phyloP scores from a whole-genome alignment of 345 rosid species.

The Xanthoceras sorbifolium region DNA sequence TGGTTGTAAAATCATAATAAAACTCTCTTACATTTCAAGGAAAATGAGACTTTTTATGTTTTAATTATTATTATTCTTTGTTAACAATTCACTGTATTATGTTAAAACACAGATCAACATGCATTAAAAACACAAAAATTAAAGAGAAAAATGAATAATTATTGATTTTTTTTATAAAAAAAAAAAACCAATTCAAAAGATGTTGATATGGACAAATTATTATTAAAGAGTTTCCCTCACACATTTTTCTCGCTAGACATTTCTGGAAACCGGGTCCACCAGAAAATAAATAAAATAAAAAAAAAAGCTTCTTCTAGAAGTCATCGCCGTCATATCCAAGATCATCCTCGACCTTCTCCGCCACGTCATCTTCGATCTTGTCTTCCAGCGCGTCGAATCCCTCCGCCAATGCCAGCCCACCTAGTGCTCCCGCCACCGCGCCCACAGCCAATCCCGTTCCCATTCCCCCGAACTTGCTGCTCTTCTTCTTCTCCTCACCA shows the following conservation, averaged over 20 bases:
- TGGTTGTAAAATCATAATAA: too few relatives aligned
- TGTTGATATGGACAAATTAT: too few relatives aligned
- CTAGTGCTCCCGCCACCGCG: slow-evolving; percentile 71
- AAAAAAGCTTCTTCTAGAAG: slow-evolving; percentile 15
- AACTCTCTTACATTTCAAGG: too few relatives aligned
- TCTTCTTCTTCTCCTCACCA: slow-evolving; percentile 47
- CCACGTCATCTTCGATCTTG: slow-evolving; percentile 54
- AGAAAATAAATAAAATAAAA: too few relatives aligned
- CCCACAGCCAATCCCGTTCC: slow-evolving; percentile 89
- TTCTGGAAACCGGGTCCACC: not conserved
- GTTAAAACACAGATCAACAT: too few relatives aligned
- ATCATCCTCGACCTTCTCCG: slow-evolving; percentile 70
- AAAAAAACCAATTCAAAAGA: too few relatives aligned
- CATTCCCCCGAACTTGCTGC: slow-evolving; percentile 75
- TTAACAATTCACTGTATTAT: too few relatives aligned
- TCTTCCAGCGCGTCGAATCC: slow-evolving; percentile 75
- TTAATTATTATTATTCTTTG: too few relatives aligned
- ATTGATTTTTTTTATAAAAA: too few relatives aligned
- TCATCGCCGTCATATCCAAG: slow-evolving; percentile 40
- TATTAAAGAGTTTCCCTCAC: not conserved
- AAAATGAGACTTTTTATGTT: too few relatives aligned
- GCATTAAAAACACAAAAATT: too few relatives aligned
- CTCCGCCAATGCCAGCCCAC: slow-evolving; percentile 75
- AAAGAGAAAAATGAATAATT: too few relatives aligned
- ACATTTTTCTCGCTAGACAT: not conserved